Evolutionary conservation across 495 filamentous ascomycete genomes (phyloP).

Genomic region (Penicillium pancosmium): DNA sequence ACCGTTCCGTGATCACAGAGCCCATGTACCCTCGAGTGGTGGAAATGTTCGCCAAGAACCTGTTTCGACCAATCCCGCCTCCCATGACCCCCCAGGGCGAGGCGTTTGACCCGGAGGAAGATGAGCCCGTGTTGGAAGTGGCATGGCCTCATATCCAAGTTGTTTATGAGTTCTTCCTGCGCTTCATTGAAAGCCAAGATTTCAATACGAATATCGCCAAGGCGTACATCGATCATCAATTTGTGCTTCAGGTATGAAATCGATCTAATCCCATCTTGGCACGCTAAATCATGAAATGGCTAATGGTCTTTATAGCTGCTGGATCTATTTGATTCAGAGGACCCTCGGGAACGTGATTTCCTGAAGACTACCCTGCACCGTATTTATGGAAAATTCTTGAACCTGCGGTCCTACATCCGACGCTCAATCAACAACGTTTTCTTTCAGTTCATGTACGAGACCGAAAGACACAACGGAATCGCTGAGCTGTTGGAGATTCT

Average conservation of each 20-base stretch:
- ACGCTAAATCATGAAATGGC: background rate
- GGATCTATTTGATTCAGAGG: conserved; percentile 99
- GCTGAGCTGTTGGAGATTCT: conserved; percentile 96
- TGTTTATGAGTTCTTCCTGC: conserved; percentile 98
- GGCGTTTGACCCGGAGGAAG: conserved; percentile 98
- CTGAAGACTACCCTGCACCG: conserved; percentile 97
- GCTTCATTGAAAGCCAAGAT: conserved; percentile 99
- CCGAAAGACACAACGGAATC: conserved; percentile 97
- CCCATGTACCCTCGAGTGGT: conserved; percentile 99
- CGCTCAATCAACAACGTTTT: conserved; percentile 99
- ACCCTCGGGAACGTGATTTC: conserved; percentile 95
- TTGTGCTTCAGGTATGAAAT: conserved; percentile 78
- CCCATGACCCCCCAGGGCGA: conserved; percentile 97
- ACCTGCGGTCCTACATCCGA: conserved; percentile 94
- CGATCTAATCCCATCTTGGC: background rate
- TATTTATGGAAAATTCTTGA: conserved; percentile 99
- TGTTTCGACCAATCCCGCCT: conserved; percentile 95
- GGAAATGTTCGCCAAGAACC: conserved; percentile 99
- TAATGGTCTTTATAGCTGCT: conserved; percentile 60
- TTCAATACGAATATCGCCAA: conserved; percentile 99
- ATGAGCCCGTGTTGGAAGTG: conserved; percentile 96
- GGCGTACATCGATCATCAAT: conserved; percentile 95
- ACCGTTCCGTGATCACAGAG: conserved; percentile 96
- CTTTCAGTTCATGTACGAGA: conserved; percentile 99
- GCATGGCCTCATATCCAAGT: conserved; percentile 99